Percentiles rank a stretch among this genome's conserved stretches.
Conservation (phyloP, 495 filamentous ascomycete genomes). For the Penicillium mononematosum region DNA sequence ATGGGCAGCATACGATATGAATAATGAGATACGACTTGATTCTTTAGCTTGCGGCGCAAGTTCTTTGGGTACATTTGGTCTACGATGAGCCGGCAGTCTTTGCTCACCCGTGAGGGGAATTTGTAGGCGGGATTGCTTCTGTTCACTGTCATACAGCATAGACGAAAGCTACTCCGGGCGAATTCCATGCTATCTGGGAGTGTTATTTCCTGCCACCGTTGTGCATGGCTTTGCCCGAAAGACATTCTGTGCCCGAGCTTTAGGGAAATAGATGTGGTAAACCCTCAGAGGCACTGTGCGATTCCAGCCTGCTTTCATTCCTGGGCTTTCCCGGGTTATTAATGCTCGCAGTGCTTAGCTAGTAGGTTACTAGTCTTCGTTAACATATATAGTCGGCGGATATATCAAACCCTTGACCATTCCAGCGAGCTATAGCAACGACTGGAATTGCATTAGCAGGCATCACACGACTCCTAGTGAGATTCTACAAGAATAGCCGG, state of each 20-base stretch:
- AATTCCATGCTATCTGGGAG: background rate
- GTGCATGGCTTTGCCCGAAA: background rate
- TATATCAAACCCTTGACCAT: background rate
- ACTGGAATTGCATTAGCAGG: background rate
- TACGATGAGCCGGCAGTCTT: background rate
- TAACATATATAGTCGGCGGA: background rate
- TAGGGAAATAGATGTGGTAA: background rate
- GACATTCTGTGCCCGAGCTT: background rate
- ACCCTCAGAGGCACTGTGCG: background rate
- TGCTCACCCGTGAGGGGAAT: background rate
- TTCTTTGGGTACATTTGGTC: background rate
- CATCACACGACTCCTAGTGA: background rate
- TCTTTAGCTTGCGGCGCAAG: constrained; percentile 2
- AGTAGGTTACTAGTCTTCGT: background rate
- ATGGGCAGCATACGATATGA: constrained; percentile 19
- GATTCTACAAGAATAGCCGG: background rate
- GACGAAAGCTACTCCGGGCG: background rate
- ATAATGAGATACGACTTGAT: constrained; percentile 33
- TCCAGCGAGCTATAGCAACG: background rate
- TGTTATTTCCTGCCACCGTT: background rate
- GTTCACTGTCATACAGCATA: background rate
- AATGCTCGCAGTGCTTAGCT: background rate
- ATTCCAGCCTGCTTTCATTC: background rate
- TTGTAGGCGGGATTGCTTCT: background rate
- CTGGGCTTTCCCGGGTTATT: background rate